phyloP scores from a whole-genome alignment of 2,329 filamentous ascomycete species.

The Calonectria honghensis region DNA sequence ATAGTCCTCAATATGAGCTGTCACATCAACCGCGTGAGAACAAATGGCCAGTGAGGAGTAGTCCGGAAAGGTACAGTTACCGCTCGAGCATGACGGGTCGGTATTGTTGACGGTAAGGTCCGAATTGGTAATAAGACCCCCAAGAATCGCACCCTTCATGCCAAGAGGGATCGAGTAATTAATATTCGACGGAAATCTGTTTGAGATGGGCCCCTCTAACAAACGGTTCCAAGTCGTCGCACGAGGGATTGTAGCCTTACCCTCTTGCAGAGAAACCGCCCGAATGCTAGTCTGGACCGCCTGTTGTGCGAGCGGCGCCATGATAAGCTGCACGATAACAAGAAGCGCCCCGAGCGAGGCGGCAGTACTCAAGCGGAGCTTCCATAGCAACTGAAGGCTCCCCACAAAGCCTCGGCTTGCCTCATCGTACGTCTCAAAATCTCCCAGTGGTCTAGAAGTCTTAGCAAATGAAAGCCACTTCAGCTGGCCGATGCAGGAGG shows the following conservation, averaged over 20 bases:
- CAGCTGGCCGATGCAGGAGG: neutral
- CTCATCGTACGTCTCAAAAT: conserved; percentile 8
- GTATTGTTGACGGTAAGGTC: neutral
- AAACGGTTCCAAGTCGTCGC: conserved; percentile 5
- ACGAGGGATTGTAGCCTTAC: neutral
- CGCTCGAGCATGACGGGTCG: neutral
- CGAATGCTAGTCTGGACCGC: neutral
- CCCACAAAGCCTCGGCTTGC: neutral
- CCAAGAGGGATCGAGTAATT: conserved; percentile 6
- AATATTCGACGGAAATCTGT: neutral
- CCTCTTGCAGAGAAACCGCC: neutral
- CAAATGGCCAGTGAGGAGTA: neutral
- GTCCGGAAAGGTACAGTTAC: neutral
- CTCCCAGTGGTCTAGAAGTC: neutral
- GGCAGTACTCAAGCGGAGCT: neutral
- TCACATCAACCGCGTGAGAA: neutral
- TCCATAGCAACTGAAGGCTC: conserved; percentile 7
- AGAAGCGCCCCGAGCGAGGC: neutral
- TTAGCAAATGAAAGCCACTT: neutral
- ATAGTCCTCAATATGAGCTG: neutral
- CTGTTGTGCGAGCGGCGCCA: conserved; percentile 7
- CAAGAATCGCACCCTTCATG: conserved; percentile 6
- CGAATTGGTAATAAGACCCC: conserved; percentile 7
- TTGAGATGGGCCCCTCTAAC: neutral
- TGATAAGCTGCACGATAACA: neutral